Evolutionary conservation across 495 filamentous ascomycete genomes (phyloP).

Genomic region (Bryoglossum gracile): DNA sequence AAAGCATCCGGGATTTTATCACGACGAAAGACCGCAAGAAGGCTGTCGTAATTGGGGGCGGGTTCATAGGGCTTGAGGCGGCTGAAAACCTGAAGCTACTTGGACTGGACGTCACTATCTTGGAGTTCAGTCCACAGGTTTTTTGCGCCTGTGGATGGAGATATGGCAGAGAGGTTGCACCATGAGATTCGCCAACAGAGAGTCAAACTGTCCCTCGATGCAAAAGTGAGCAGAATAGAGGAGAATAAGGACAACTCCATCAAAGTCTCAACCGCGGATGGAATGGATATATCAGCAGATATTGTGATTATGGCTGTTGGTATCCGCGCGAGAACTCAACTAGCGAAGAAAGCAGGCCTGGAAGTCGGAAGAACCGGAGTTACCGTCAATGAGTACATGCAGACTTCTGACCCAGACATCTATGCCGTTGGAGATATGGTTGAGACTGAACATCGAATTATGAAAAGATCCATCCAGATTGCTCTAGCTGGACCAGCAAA

Average conservation of each 20-base stretch:
- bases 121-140: conserved; percentile 25
- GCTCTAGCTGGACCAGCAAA: conserved; percentile 32
- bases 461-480: conserved; percentile 1
- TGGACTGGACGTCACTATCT: conserved; percentile 22
- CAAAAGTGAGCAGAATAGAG: conserved; percentile 15
- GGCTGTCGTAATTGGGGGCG: conserved; percentile 26
- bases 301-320: conserved; percentile 24
- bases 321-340: conserved; percentile 19
- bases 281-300: conserved; percentile 12
- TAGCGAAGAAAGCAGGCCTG: conserved; percentile 25
- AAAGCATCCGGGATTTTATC: conserved; percentile 19
- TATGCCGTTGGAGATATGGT: conserved; percentile 33
- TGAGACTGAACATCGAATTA: conserved; percentile 24
- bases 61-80: conserved; percentile 31
- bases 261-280: conserved; percentile 3
- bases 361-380: conserved; percentile 22
- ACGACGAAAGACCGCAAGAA: conserved; percentile 2
- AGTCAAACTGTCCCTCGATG: conserved; percentile 21
- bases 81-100: conserved; percentile 24
- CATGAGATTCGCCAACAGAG: conserved; percentile 22
- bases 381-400: conserved; percentile 25
- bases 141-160: conserved; percentile 27
- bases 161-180: conserved; percentile 25
- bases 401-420: conserved; percentile 29
- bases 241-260: not conserved